Evolutionary conservation across 2,329 filamentous ascomycete species (phyloP).

Genomic region (Trichoderma citrinoviride): DNA sequence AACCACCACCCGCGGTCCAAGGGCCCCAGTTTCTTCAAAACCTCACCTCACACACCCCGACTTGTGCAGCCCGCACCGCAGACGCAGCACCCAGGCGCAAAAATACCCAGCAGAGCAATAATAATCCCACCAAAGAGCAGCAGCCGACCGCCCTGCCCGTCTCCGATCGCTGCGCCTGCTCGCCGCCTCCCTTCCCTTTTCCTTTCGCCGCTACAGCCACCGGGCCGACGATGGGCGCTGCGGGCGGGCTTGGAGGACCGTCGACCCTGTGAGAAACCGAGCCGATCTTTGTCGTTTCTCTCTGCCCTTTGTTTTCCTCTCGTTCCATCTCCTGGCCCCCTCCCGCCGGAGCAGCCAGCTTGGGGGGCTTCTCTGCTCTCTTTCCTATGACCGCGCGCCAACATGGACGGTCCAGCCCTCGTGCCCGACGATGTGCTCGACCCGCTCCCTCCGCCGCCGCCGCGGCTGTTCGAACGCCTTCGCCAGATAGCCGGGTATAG

Average conservation of each 20-base stretch:
- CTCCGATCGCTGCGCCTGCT: conserved; percentile 9
- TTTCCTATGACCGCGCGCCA: conserved; percentile 30
- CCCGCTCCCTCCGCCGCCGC: conserved; percentile 63
- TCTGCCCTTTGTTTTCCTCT: not conserved
- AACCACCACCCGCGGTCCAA: conserved; percentile 10
- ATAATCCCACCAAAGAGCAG: not conserved
- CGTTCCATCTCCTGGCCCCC: not conserved
- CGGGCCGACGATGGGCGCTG: conserved; percentile 36
- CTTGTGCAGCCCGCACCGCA: conserved; percentile 6
- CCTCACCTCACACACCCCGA: conserved; percentile 14
- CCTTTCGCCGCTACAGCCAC: conserved; percentile 17
- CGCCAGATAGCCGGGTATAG: conserved; percentile 70
- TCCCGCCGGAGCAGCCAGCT: conserved; percentile 18
- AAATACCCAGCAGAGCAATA: not conserved
- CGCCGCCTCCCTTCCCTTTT: not conserved
- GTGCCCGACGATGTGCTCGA: conserved; percentile 56
- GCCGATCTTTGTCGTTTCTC: not conserved
- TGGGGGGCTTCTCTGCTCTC: conserved; percentile 8
- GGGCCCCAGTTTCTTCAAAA: conserved; percentile 15
- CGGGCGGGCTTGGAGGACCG: conserved; percentile 28
- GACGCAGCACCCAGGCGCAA: not conserved
- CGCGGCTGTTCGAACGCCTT: conserved; percentile 69
- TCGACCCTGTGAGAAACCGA: conserved; percentile 23
- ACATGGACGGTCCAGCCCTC: conserved; percentile 52
- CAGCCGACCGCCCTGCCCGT: conserved; percentile 10